These are phyloP conservation scores for Pestalotiopsis sp. DNA, from an alignment of 2,329 filamentous ascomycete genomes.

Conservation along the genomic window DNA sequence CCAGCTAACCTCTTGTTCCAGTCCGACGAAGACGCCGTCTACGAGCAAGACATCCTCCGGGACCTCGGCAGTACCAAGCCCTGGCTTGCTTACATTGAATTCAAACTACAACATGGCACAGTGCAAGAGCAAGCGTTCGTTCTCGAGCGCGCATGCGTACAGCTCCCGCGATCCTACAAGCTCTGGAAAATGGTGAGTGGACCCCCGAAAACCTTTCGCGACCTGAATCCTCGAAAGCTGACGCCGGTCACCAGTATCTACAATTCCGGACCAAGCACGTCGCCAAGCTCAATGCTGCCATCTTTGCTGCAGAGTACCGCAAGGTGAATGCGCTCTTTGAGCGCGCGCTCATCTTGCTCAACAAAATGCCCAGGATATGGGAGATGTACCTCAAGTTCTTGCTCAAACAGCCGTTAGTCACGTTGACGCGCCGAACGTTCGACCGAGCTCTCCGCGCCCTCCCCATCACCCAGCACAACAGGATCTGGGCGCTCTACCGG, in stretches of 20 bases:
- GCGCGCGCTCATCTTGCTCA: conserved; percentile 85
- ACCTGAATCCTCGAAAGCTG: conserved; percentile 23
- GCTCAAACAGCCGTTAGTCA: conserved; percentile 88
- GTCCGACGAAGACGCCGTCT: conserved; percentile 87
- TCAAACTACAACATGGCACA: conserved; percentile 86
- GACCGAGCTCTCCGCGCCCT: conserved; percentile 90
- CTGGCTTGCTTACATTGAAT: conserved; percentile 92
- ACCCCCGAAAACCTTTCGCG: not conserved
- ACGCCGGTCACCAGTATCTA: conserved; percentile 66
- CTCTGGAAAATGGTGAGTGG: conserved; percentile 85
- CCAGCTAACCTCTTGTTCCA: conserved; percentile 38
- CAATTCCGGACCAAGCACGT: conserved; percentile 82
- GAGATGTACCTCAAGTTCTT: conserved; percentile 95
- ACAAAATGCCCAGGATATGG: conserved; percentile 99
- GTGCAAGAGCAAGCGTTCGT: conserved; percentile 82
- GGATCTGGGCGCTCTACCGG: conserved; percentile 91
- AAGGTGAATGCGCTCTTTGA: conserved; percentile 97
- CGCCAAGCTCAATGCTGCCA: conserved; percentile 78
- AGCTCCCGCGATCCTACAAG: conserved; percentile 94
- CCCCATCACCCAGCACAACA: conserved; percentile 91
- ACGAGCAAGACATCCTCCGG: conserved; percentile 93
- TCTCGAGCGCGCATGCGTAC: conserved; percentile 87
- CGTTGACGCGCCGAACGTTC: conserved; percentile 83
- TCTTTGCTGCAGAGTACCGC: conserved; percentile 78
- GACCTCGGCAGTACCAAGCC: conserved; percentile 86